Conservation (phyloP, 257 asterid species). For the Scutellaria baicalensis region DNA sequence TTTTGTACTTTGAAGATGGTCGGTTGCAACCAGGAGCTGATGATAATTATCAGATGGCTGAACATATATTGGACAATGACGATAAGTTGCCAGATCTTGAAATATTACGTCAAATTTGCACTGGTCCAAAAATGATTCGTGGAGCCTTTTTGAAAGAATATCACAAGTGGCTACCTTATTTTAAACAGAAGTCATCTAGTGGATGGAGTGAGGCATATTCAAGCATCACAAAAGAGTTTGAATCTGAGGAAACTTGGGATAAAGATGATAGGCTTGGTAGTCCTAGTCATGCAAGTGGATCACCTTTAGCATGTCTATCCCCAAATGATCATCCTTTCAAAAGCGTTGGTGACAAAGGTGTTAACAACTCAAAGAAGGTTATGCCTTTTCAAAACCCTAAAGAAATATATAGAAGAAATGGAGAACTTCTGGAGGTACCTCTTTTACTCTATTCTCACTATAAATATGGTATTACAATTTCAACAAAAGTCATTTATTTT, state of each 20-base stretch:
- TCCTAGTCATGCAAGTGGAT: conserved; percentile 60
- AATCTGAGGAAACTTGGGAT: conserved; percentile 51
- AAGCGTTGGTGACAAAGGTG: conserved; percentile 46
- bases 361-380: conserved; percentile 33
- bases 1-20: conserved; percentile 36
- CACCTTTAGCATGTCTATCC: conserved; percentile 77
- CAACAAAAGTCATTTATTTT: background rate
- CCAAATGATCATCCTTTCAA: conserved; percentile 87
- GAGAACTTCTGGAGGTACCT: conserved; percentile 88
- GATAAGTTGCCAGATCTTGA: conserved; percentile 37
- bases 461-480: background rate
- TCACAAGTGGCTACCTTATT: conserved; percentile 41
- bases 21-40: conserved; percentile 25
- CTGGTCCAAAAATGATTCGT: conserved; percentile 38
- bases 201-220: conserved; percentile 67
- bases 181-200: conserved; percentile 44
- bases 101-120: conserved; percentile 43
- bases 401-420: conserved; percentile 74
- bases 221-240: conserved; percentile 58
- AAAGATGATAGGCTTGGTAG: conserved; percentile 61
- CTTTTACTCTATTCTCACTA: conserved; percentile 15
- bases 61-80: conserved; percentile 24
- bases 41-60: conserved; percentile 24
- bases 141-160: conserved; percentile 51
- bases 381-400: conserved; percentile 65